Percentiles rank a stretch among this genome's conserved stretches.
Conservation (phyloP, 495 filamentous ascomycete genomes). For the Podospora appendiculata region DNA sequence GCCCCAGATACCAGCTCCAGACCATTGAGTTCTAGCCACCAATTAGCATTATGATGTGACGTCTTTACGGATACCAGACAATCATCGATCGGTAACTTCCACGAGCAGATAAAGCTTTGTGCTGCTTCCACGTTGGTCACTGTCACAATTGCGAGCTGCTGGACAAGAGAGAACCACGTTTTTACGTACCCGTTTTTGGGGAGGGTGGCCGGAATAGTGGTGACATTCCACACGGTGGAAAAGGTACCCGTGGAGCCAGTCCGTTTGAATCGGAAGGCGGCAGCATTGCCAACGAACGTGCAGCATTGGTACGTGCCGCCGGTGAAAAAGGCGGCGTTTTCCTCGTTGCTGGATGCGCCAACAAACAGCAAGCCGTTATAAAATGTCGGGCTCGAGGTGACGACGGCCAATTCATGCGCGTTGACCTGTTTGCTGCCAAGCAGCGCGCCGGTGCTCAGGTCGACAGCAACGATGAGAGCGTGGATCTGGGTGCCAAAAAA, state of each 20-base stretch:
- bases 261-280: constrained; percentile 15
- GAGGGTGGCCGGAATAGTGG: constrained; percentile 12
- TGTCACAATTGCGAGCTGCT: too few species aligned
- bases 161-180: too few species aligned
- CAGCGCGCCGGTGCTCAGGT: constrained; percentile 10
- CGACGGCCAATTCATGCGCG: constrained; percentile 20
- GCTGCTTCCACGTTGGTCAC: too few species aligned
- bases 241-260: constrained; percentile 7
- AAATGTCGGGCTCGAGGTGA: constrained; percentile 26
- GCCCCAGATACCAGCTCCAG: constrained; percentile 29
- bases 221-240: constrained; percentile 17
- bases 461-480: constrained; percentile 24
- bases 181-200: too few species aligned
- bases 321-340: constrained; percentile 7
- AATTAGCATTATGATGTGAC: too few species aligned
- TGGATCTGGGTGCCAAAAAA: constrained; percentile 24
- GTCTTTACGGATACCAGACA: too few species aligned
- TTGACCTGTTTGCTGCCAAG: constrained; percentile 21
- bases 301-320: constrained; percentile 23
- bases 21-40: constrained; percentile 9
- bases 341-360: constrained; percentile 23
- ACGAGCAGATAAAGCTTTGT: too few species aligned
- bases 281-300: constrained; percentile 24
- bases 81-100: too few species aligned
- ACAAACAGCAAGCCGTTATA: constrained; percentile 23